Evolutionary conservation across 352 stramenopile genomes (phyloP).

Genomic region (Phytopythium kandeliae): DNA sequence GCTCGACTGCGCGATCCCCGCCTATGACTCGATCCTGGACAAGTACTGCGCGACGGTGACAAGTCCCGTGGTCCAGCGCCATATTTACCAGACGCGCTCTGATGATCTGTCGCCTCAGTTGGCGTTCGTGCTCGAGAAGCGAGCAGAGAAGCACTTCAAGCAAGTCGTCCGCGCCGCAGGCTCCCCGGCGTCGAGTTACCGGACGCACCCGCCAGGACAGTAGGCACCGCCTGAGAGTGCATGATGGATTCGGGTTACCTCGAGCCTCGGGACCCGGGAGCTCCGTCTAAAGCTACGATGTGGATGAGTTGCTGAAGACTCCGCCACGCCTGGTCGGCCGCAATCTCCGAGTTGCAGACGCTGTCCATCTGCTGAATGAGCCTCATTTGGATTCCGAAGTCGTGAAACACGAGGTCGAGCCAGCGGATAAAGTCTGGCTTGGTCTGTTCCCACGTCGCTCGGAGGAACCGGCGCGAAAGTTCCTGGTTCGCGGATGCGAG

Average conservation of each 20-base stretch:
- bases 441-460: constrained; percentile 32
- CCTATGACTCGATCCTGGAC: constrained; percentile 76
- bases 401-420: constrained; percentile 29
- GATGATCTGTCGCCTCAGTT: constrained; percentile 64
- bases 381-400: constrained; percentile 34
- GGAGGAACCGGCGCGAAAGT: constrained; percentile 30
- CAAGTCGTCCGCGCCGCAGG: constrained; percentile 16
- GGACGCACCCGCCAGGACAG: not conserved
- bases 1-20: constrained; percentile 43
- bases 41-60: constrained; percentile 75
- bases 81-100: constrained; percentile 61
- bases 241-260: no score
- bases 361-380: constrained; percentile 45
- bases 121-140: constrained; percentile 66
- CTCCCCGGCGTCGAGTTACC: not conserved
- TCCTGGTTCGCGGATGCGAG: constrained; percentile 18
- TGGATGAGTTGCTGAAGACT: constrained; percentile 37
- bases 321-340: constrained; percentile 16
- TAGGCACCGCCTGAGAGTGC: no score
- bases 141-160: constrained; percentile 49
- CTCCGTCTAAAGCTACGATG: constrained; percentile 15
- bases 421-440: constrained; percentile 36
- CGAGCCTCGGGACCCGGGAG: no score
- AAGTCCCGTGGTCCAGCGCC: constrained; percentile 62
- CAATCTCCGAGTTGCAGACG: constrained; percentile 7